Base-by-base conservation (phyloP, 495 filamentous ascomycete genomes). In the Mytilinidion resinicola region DNA sequence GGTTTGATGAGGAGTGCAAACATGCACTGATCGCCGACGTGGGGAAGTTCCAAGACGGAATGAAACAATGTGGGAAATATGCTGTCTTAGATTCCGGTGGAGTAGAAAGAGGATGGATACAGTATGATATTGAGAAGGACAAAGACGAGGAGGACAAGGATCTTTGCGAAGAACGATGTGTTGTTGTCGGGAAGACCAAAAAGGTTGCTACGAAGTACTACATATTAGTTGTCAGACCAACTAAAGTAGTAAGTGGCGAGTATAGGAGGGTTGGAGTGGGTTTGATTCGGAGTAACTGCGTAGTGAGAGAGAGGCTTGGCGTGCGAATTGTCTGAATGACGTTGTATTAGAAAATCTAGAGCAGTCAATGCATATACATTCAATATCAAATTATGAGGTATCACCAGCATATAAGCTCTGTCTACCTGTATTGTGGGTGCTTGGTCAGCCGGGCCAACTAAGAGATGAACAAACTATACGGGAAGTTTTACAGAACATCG, bases 41-140 rank as follows among this genome's bases (percentile, higher is more conserved):
- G 20, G 42, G 42, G 20, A 17, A n/a, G 14, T 46, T 46, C 42
- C 15, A 46, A 17, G 20, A 46, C 42, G 14, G 15, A n/a, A 46
- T 46, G 20, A 17, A 46, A 46, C 42, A 46, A 17, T n/a, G 42
- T 11, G 42, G 20, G 14, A 46, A 34, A 5, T 53, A 38, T 53
- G 15, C 34, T 11, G 15, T 53, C 34, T 53, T 53, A 9, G 34
- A 53, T 38, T 53, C 9, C 11, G 21, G 51, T 17, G 20, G 33
- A 53, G 34, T 38, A 53, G 51, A 53, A 53, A 53, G 25, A 53
- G 51, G 25, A 34, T 12, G 51, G 51, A 38, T 38, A 11, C 33
- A 14, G 34, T 53, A 53, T 53, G 15, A 53, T 17, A 38, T 53
- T 37, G 15, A 53, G 51, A 6, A 11, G 42, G 20, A 17, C 15